Evolutionary conservation across 2,329 filamentous ascomycete genomes (phyloP), one percentile per base, ranked within the genome.

Genomic region (Akanthomyces uredinophilus): DNA sequence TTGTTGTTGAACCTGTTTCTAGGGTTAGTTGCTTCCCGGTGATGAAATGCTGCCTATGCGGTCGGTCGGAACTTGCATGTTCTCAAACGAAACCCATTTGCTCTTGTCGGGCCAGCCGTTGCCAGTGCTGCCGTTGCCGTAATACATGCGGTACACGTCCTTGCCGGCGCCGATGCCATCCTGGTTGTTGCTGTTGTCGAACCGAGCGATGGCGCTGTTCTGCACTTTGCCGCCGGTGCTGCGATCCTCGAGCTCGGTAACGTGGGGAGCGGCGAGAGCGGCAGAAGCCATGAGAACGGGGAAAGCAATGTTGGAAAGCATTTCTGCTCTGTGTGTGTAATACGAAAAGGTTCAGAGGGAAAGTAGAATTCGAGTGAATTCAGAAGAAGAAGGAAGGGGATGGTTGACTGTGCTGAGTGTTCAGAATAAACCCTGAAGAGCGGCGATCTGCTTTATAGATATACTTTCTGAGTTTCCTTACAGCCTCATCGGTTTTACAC

Each of bases 91-190:
- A 7, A 71, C 65, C 71, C 72, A 74, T 39, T 65, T 55, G 54
- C 64, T 50, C 32, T 65, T 63, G 16, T 63, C 58, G 5, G 72
- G 72, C 72, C 72, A 74, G 32, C 70, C 71, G n/a, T 65, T 68
- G 4, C 62, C 63, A 37, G 65, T 60, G 27, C 65, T 68, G 39
- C 72, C 72, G 32, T 69, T 66, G 4, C 70, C 71, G 18, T 61
- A 65, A 57, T 72, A 72, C 64, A 68, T 66, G 22, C 54, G 68
- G 64, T 75, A 75, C 3, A 49, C 35, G 62, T 74, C 72, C 2
- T 32, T 24, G 22, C 69, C 68, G 29, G 47, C 49, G 29, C 67
- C 67, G 22, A 47, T 43, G 22, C 64, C 64, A 16, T 61, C 59
- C 41, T 63, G 52, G 51, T 60, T 64, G 56, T 65, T 63, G 46